Percentiles rank a stretch among this genome's conserved stretches.
phyloP scores from a whole-genome alignment of 306 rosid genomes.

The Quercus variabilis region DNA sequence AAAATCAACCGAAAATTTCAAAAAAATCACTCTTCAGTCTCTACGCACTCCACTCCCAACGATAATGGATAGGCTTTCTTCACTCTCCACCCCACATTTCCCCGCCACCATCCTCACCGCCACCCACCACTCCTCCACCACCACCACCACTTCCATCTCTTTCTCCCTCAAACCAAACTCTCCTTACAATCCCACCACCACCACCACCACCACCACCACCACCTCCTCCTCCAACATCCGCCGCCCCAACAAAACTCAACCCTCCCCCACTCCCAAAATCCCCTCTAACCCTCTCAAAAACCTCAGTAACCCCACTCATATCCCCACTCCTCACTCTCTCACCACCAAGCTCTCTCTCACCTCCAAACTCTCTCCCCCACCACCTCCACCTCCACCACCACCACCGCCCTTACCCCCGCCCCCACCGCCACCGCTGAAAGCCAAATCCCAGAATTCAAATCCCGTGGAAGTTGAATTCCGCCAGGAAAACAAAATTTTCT shows the following conservation, averaged over 20 bases:
- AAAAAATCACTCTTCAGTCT: neutral
- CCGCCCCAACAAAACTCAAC: constrained; percentile 56
- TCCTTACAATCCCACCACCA: constrained; percentile 5
- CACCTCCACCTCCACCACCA: constrained; percentile 56
- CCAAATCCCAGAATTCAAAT: constrained; percentile 2
- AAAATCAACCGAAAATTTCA: neutral
- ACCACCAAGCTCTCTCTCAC: neutral
- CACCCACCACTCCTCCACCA: constrained; percentile 18
- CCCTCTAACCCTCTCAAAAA: constrained; percentile 59
- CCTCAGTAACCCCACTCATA: constrained; percentile 23
- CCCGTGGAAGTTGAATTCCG: constrained; percentile 32
- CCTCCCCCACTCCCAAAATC: constrained; percentile 24
- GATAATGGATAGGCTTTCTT: constrained; percentile 64
- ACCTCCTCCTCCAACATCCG: constrained; percentile 39
- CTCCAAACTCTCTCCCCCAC: constrained; percentile 47
- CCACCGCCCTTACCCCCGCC: neutral
- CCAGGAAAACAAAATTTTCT: constrained; percentile 82
- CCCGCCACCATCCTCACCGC: constrained; percentile 24
- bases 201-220: constrained; percentile 21
- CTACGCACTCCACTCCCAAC: neutral
- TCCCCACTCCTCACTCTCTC: constrained; percentile 6
- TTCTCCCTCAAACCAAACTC: constrained; percentile 35
- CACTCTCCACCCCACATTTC: constrained; percentile 40
- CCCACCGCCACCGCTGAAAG: neutral
- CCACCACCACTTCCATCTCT: constrained; percentile 2